phyloP scores from a whole-genome alignment of 768 basidiomycete species.

The Mycena polygramma region DNA sequence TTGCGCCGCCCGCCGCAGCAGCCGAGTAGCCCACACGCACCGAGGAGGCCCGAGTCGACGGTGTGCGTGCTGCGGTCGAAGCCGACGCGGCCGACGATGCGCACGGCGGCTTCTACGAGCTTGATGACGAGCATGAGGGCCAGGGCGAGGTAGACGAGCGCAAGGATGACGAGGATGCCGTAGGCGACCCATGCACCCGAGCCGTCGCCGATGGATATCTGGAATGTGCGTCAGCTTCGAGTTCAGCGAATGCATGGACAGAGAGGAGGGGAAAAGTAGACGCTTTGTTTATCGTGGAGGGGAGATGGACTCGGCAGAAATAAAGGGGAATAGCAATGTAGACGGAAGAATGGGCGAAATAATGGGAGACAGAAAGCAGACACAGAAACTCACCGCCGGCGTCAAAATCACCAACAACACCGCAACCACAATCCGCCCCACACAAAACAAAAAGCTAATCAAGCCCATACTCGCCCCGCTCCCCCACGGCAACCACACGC shows the following conservation, averaged over 20 bases:
- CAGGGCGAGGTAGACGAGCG: constrained; percentile 88
- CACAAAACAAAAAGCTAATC: constrained; percentile 93
- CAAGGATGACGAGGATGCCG: constrained; percentile 87
- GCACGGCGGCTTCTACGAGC: constrained; percentile 83
- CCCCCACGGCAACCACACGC: constrained; percentile 97
- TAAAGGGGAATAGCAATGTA: too few species aligned
- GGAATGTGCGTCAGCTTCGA: constrained; percentile 35
- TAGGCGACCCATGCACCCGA: constrained; percentile 95
- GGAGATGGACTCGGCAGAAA: too few species aligned
- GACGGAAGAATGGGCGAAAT: too few species aligned
- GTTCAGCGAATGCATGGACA: too few species aligned
- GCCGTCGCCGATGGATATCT: constrained; percentile 88
- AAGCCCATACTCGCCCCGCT: constrained; percentile 97
- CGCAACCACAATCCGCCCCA: constrained; percentile 89
- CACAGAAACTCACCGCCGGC: constrained; percentile 74
- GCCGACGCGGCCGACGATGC: constrained; percentile 80
- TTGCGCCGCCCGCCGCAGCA: constrained; percentile 69
- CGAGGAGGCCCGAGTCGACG: constrained; percentile 89
- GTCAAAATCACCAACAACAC: constrained; percentile 93
- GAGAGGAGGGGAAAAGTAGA: too few species aligned
- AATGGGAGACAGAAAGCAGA: too few species aligned
- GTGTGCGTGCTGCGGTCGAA: constrained; percentile 88
- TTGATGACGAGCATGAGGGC: constrained; percentile 87
- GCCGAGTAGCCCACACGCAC: constrained; percentile 81
- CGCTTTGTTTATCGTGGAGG: too few species aligned